phyloP scores from a whole-genome alignment of 805 yeast species.

The Komagataella mondaviorum region DNA sequence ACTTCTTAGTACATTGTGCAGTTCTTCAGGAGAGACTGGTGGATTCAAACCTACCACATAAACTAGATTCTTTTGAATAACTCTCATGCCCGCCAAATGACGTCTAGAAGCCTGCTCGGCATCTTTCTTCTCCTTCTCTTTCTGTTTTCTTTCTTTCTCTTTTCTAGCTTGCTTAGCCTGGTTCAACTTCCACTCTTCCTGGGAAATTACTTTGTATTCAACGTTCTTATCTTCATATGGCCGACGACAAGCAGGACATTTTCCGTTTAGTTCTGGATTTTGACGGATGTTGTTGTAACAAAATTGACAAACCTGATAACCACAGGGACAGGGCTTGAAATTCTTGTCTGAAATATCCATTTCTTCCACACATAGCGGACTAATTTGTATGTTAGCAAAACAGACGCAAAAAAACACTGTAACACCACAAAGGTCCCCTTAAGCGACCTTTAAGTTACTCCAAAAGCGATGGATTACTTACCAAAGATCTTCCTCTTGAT shows the following conservation, averaged over 20 bases:
- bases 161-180: slow-evolving; percentile 70
- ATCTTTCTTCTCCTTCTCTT: slow-evolving; percentile 86
- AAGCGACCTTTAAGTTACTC: neutral
- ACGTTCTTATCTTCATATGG: slow-evolving; percentile 87
- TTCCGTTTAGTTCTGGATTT: slow-evolving; percentile 89
- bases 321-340: slow-evolving; percentile 99
- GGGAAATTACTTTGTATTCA: slow-evolving; percentile 68
- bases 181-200: slow-evolving; percentile 79
- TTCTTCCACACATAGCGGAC: slow-evolving; percentile 96
- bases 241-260: slow-evolving; percentile 96
- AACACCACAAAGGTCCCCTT: neutral
- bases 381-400: slow-evolving; percentile 4
- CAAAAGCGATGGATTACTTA: slow-evolving; percentile 15
- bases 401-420: neutral
- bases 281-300: slow-evolving; percentile 94
- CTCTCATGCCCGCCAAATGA: slow-evolving; percentile 93
- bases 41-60: slow-evolving; percentile 94
- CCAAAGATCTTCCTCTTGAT: slow-evolving; percentile 71
- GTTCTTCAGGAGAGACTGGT: slow-evolving; percentile 72
- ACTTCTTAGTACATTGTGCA: slow-evolving; percentile 68
- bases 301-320: slow-evolving; percentile 95
- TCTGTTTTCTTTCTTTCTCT: slow-evolving; percentile 71
- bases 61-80: slow-evolving; percentile 94
- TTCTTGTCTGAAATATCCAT: slow-evolving; percentile 93
- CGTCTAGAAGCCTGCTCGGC: slow-evolving; percentile 74